These are phyloP conservation scores for Drechslera avenae DNA, from an alignment of 2,329 filamentous ascomycete genomes.

Conservation along the genomic window DNA sequence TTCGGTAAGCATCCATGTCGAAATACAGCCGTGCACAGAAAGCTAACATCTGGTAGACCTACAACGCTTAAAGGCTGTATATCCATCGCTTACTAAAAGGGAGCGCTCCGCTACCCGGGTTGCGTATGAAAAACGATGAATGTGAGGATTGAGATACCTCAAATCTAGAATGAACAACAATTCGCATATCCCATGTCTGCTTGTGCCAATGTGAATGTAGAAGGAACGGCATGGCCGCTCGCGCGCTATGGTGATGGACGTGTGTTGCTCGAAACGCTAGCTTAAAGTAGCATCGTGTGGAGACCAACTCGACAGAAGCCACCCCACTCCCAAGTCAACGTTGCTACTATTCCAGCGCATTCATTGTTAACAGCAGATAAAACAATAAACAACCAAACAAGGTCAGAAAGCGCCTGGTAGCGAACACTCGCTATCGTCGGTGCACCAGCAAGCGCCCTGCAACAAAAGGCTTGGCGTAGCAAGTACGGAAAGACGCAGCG, in stretches of 20 bases:
- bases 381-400: background rate
- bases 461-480: constrained; percentile 21
- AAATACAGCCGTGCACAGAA: background rate
- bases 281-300: constrained; percentile 4
- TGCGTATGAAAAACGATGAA: constrained; percentile 11
- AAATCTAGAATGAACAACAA: constrained; percentile 33
- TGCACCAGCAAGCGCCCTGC: constrained; percentile 18
- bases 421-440: constrained; percentile 9
- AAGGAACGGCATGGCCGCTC: constrained; percentile 4
- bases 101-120: constrained; percentile 20
- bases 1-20: constrained; percentile 54
- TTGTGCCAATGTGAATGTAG: background rate
- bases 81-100: constrained; percentile 19
- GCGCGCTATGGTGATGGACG: constrained; percentile 1
- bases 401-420: background rate
- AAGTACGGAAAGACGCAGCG: constrained; percentile 17
- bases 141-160: constrained; percentile 23
- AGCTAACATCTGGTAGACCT: constrained; percentile 60
- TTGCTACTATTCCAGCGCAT: too few species aligned
- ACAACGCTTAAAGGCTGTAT: constrained; percentile 74
- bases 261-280: constrained; percentile 7
- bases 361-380: too few species aligned
- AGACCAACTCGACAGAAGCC: constrained; percentile 6
- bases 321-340: background rate
- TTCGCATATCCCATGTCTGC: constrained; percentile 13